Evolutionary conservation across 2,329 filamentous ascomycete species (phyloP).

Genomic region (Bipolaris bicolor): DNA sequence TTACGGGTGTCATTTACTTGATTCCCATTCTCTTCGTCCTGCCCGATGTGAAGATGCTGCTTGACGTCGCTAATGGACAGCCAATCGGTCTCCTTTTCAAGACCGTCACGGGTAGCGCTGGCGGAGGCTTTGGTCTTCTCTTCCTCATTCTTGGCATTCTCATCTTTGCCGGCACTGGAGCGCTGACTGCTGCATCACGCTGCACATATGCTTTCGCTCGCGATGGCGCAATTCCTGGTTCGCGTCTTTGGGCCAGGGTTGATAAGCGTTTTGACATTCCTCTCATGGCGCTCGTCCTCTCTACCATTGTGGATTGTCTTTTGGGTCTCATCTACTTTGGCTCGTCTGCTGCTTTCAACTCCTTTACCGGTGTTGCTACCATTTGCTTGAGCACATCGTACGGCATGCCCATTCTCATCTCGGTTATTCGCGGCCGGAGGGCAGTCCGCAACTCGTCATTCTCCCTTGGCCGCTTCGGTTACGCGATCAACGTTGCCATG

Average conservation of each 20-base stretch:
- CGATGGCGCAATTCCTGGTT: conserved; percentile 75
- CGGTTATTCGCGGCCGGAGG: conserved; percentile 68
- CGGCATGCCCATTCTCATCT: conserved; percentile 76
- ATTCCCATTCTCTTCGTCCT: conserved; percentile 79
- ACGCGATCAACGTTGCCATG: conserved; percentile 69
- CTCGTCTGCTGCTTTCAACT: conserved; percentile 76
- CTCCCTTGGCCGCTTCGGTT: conserved; percentile 72
- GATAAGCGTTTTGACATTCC: conserved; percentile 72
- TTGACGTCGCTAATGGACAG: conserved; percentile 72
- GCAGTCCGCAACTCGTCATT: conserved; percentile 70
- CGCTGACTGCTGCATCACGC: conserved; percentile 74
- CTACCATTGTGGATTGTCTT: conserved; percentile 70
- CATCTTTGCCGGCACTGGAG: conserved; percentile 76
- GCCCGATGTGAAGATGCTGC: conserved; percentile 68
- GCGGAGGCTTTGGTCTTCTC: conserved; percentile 75
- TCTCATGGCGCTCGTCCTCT: conserved; percentile 71
- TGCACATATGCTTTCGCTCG: conserved; percentile 79
- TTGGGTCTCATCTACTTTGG: conserved; percentile 82
- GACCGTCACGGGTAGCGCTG: conserved; percentile 72
- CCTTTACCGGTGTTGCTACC: conserved; percentile 79
- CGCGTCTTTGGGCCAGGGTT: conserved; percentile 69
- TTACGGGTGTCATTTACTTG: conserved; percentile 71
- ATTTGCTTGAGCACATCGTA: conserved; percentile 80
- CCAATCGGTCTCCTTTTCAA: conserved; percentile 80
- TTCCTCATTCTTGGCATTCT: conserved; percentile 79